A percentile compares a stretch with the other conserved stretches of the same genome.
phyloP scores from a whole-genome alignment of 2,329 filamentous ascomycete genomes.

The Colletotrichum abscissum region DNA sequence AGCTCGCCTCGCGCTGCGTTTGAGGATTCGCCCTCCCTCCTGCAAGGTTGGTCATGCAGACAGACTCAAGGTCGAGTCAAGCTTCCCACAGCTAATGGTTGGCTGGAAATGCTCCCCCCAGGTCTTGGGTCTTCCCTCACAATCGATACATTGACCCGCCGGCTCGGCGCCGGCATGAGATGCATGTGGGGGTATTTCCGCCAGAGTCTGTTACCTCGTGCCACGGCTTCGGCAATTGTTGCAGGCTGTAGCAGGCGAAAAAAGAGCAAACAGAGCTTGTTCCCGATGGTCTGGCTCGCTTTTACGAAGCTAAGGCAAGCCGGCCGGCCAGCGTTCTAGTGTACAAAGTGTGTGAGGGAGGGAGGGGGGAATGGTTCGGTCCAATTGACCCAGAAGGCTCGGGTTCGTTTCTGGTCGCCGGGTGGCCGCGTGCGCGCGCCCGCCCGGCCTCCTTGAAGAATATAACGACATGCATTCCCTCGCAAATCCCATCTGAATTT shows the following conservation, averaged over 20 bases:
- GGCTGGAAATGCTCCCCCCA: neutral
- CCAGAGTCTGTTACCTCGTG: neutral
- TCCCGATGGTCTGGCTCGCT: neutral
- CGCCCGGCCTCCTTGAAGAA: neutral
- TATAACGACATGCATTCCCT: slow-evolving; percentile 29
- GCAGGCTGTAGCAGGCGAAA: neutral
- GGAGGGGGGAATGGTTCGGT: neutral
- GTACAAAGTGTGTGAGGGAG: neutral
- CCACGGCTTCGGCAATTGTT: slow-evolving; percentile 21
- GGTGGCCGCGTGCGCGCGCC: neutral
- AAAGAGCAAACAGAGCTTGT: no score
- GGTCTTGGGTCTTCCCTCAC: neutral
- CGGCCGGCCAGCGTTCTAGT: neutral
- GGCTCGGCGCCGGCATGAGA: slow-evolving; percentile 3
- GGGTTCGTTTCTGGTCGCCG: neutral
- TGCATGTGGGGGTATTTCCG: neutral
- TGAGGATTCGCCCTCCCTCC: slow-evolving; percentile 1
- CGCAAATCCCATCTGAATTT: neutral
- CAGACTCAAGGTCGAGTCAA: slow-evolving; percentile 10
- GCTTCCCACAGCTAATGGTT: neutral
- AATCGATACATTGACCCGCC: neutral
- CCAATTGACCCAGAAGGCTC: neutral
- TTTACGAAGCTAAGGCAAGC: neutral
- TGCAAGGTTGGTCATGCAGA: slow-evolving; percentile 25
- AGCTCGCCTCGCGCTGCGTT: slow-evolving; percentile 2